A percentile compares a stretch with the other conserved stretches of the same genome.
Conservation (phyloP, 441 rosid genomes). For the Erodium moschatum region DNA sequence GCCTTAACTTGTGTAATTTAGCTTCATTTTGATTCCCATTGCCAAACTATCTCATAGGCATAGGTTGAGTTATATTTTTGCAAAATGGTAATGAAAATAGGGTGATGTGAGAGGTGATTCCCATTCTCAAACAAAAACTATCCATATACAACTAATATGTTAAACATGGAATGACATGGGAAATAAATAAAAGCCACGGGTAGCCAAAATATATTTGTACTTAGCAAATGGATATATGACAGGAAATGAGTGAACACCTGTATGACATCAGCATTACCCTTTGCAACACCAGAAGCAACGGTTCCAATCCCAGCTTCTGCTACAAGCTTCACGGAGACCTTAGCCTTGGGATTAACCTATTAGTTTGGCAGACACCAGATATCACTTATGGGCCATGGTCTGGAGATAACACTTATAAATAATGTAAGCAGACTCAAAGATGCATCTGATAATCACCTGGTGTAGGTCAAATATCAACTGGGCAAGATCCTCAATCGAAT, state of each 20-base stretch:
- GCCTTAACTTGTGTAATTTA: no score
- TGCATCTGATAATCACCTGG: slow-evolving; percentile 51
- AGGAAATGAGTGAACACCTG: slow-evolving; percentile 47
- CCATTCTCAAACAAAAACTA: no score
- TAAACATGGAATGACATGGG: no score
- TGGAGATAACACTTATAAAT: slow-evolving; percentile 2
- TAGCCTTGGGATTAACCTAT: slow-evolving; percentile 91
- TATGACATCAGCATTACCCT: slow-evolving; percentile 95
- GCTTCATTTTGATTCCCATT: no score
- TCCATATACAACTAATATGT: no score
- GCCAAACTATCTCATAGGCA: no score
- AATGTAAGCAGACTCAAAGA: slow-evolving; percentile 16
- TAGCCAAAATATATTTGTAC: slow-evolving; percentile 4
- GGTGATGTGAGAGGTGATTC: no score
- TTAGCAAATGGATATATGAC: slow-evolving; percentile 11
- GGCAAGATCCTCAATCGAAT: slow-evolving; percentile 97
- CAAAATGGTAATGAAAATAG: no score
- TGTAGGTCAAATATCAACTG: slow-evolving; percentile 94
- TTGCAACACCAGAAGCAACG: slow-evolving; percentile 97
- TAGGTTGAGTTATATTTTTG: no score
- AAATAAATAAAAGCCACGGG: no score
- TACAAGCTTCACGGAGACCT: slow-evolving; percentile 97
- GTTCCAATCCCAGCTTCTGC: slow-evolving; percentile 99
- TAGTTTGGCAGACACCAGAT: slow-evolving; percentile 20
- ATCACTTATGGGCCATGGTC: slow-evolving; percentile 10